Evolutionary conservation across 2,329 filamentous ascomycete species (phyloP).

Genomic region (Ambrosiella beaveri): DNA sequence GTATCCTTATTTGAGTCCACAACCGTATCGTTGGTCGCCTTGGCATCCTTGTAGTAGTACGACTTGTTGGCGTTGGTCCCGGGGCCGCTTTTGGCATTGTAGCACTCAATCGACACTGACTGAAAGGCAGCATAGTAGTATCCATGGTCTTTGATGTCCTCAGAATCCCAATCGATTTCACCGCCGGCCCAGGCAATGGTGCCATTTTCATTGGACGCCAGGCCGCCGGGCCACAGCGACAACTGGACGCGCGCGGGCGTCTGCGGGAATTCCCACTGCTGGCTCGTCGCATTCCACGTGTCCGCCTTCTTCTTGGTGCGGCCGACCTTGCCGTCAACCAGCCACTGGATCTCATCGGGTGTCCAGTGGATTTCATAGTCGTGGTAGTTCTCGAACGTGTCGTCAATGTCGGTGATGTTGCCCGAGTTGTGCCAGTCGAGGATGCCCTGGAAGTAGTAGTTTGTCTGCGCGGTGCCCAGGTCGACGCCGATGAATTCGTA

Average conservation of each 20-base stretch:
- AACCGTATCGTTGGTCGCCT: conserved; percentile 60
- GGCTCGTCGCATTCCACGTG: conserved; percentile 72
- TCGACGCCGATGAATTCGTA: conserved; percentile 85
- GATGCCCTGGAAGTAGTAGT: conserved; percentile 93
- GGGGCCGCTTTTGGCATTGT: conserved; percentile 41
- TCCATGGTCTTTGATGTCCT: conserved; percentile 62
- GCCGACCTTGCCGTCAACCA: conserved; percentile 61
- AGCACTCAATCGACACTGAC: conserved; percentile 73
- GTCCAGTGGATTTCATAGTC: conserved; percentile 90
- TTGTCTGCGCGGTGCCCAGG: conserved; percentile 64
- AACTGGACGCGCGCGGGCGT: conserved; percentile 81
- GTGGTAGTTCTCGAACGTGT: conserved; percentile 67
- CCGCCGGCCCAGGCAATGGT: conserved; percentile 89
- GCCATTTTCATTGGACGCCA: conserved; percentile 58
- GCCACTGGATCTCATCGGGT: conserved; percentile 72
- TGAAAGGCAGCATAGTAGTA: conserved; percentile 78
- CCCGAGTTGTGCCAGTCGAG: conserved; percentile 63
- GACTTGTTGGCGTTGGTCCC: conserved; percentile 52
- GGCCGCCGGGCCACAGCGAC: conserved; percentile 89
- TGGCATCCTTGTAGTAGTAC: conserved; percentile 55
- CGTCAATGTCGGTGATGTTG: conserved; percentile 45
- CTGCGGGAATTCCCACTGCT: conserved; percentile 78
- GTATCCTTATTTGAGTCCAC: conserved; percentile 58
- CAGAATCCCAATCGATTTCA: conserved; percentile 66
- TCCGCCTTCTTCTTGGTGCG: conserved; percentile 58